Conservation (phyloP, 75 land plant genomes). For the Picea sitchensis region DNA sequence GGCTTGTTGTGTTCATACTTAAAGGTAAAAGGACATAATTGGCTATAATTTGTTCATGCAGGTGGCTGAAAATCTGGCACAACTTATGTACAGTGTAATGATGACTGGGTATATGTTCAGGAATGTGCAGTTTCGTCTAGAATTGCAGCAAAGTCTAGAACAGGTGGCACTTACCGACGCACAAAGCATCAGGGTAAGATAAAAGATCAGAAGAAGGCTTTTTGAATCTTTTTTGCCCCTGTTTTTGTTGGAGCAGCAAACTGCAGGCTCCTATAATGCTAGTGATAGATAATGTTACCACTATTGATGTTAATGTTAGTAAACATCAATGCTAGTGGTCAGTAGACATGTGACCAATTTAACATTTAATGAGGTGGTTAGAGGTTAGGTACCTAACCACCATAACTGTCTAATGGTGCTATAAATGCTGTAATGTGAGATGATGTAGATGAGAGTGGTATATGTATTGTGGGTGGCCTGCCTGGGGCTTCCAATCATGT, state of each 20-base stretch:
- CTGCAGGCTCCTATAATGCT: too few relatives aligned
- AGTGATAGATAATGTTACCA: too few relatives aligned
- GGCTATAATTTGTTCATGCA: slow-evolving; percentile 19
- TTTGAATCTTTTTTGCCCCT: neutral
- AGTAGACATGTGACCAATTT: too few relatives aligned
- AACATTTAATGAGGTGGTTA: too few relatives aligned
- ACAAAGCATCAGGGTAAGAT: slow-evolving; percentile 21
- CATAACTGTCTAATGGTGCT: too few relatives aligned
- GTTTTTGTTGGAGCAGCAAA: neutral
- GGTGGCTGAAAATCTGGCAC: slow-evolving; percentile 98
- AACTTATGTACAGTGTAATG: slow-evolving; percentile 96
- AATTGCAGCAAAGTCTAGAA: slow-evolving; percentile 78
- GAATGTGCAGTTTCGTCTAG: slow-evolving; percentile 88
- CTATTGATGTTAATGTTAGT: too few relatives aligned
- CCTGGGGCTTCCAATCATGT: too few relatives aligned
- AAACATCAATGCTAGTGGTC: too few relatives aligned
- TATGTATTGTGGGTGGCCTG: too few relatives aligned
- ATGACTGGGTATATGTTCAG: slow-evolving; percentile 99
- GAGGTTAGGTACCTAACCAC: too few relatives aligned
- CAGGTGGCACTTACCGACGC: slow-evolving; percentile 81
- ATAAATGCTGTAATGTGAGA: too few relatives aligned
- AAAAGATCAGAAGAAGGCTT: slow-evolving; percentile 4
- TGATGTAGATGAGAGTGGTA: too few relatives aligned
- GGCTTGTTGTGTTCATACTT: neutral
- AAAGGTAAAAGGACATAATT: neutral